Conservation (phyloP, 148 eudicot species). For the Vaccinium myrtillus region DNA sequence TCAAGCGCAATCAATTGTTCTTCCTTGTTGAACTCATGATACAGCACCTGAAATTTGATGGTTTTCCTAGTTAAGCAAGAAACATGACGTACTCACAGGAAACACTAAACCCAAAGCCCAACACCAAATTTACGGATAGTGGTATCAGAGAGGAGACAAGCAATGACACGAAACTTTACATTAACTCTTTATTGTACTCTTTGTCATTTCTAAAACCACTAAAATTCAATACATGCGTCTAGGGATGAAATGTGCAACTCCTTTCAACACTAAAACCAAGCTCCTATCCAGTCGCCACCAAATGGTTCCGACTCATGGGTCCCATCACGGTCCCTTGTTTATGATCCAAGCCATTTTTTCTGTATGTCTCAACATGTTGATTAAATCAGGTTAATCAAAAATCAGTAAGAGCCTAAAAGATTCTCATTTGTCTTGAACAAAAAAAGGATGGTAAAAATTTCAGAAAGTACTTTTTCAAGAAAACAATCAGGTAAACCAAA, state of each 20-base stretch:
- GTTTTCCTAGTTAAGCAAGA: background rate
- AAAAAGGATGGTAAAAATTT: background rate
- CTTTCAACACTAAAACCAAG: background rate
- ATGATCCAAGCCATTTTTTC: background rate
- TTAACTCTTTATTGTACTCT: background rate
- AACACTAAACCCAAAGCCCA: background rate
- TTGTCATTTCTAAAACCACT: background rate
- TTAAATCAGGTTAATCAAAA: background rate
- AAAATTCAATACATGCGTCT: background rate
- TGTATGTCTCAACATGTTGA: too few species aligned
- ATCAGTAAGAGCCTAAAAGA: background rate
- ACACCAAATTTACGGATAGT: background rate
- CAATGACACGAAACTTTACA: background rate
- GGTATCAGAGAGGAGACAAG: slow-evolving; percentile 1
- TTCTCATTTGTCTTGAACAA: background rate
- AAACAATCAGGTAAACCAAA: too few species aligned
- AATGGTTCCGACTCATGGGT: background rate
- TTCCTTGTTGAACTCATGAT: slow-evolving; percentile 78
- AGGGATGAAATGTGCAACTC: background rate
- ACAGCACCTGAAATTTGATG: slow-evolving; percentile 45
- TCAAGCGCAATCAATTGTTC: slow-evolving; percentile 80
- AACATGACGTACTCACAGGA: background rate
- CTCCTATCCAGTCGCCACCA: background rate
- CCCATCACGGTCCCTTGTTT: background rate
- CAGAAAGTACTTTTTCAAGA: too few species aligned